Evolutionary conservation across 768 basidiomycete genomes (phyloP).

Genomic region (Panaeolus papilionaceus): DNA sequence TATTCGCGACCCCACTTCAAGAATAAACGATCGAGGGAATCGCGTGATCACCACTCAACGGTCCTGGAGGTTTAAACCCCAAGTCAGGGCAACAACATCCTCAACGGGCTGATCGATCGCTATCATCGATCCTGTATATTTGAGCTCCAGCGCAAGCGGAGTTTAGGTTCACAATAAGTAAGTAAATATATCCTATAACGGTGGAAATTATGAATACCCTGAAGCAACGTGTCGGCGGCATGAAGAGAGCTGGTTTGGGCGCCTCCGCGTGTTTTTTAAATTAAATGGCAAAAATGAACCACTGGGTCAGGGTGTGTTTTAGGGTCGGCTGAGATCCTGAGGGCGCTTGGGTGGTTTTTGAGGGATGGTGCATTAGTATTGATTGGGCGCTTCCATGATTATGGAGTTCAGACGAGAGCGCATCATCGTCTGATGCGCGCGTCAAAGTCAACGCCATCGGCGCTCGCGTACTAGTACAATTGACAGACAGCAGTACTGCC

Average conservation of each 20-base stretch:
- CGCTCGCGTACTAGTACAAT: background rate
- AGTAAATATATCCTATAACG: background rate
- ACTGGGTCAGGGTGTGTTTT: background rate
- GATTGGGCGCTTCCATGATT: background rate
- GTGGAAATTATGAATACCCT: background rate
- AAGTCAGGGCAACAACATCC: background rate
- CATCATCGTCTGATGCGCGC: background rate
- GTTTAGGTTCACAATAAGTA: background rate
- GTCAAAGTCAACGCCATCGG: background rate
- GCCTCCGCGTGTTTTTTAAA: slow-evolving; percentile 5
- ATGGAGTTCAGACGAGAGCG: background rate
- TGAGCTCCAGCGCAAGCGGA: background rate
- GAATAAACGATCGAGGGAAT: slow-evolving; percentile 2
- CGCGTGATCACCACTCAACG: background rate
- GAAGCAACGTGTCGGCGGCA: background rate
- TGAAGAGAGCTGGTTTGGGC: slow-evolving; percentile 2
- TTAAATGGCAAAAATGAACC: background rate
- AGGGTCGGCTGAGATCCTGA: background rate
- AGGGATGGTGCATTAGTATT: background rate
- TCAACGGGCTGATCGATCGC: background rate
- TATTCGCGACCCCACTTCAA: background rate
- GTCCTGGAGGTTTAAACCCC: background rate
- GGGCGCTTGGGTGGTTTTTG: slow-evolving; percentile 7
- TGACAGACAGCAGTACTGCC: background rate
- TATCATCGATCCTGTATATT: background rate